These are phyloP conservation scores for Penicillium olsonii DNA, from an alignment of 2,329 filamentous ascomycete species.

Conservation along the genomic window DNA sequence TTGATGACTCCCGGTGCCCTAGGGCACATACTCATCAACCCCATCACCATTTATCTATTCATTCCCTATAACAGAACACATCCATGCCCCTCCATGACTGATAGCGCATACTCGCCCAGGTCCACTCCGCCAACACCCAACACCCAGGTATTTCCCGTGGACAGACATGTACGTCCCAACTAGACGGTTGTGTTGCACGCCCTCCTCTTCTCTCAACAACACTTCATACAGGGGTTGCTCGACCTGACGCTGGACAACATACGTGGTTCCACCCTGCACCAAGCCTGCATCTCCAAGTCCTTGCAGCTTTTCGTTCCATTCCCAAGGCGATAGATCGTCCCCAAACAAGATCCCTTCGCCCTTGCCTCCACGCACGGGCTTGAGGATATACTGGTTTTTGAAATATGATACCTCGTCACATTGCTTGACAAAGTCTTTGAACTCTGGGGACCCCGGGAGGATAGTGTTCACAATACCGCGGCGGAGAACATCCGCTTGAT, in stretches of 20 bases:
- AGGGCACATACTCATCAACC: too few species aligned
- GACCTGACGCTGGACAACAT: conserved; percentile 26
- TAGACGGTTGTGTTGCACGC: conserved; percentile 8
- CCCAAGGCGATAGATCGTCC: neutral
- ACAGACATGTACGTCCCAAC: conserved; percentile 30
- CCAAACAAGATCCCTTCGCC: neutral
- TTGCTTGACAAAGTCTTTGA: neutral
- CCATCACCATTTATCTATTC: too few species aligned
- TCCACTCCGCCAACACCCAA: conserved; percentile 29
- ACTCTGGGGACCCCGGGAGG: neutral
- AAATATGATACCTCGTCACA: neutral
- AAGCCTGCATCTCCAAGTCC: conserved; percentile 12
- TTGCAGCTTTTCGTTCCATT: conserved; percentile 25
- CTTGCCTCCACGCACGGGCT: neutral
- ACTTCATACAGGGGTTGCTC: conserved; percentile 24
- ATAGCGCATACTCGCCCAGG: conserved; percentile 22
- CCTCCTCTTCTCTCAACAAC: conserved; percentile 10
- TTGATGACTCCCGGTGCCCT: too few species aligned
- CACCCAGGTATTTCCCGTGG: conserved; percentile 26
- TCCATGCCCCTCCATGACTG: conserved; percentile 20
- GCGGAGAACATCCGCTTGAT: neutral
- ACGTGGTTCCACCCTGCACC: conserved; percentile 7
- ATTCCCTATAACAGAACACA: conserved; percentile 11
- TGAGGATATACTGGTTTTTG: neutral
- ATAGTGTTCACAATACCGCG: neutral